These are phyloP conservation scores for Filobasidium wieringae DNA, from an alignment of 768 basidiomycete genomes.

Conservation along the genomic window DNA sequence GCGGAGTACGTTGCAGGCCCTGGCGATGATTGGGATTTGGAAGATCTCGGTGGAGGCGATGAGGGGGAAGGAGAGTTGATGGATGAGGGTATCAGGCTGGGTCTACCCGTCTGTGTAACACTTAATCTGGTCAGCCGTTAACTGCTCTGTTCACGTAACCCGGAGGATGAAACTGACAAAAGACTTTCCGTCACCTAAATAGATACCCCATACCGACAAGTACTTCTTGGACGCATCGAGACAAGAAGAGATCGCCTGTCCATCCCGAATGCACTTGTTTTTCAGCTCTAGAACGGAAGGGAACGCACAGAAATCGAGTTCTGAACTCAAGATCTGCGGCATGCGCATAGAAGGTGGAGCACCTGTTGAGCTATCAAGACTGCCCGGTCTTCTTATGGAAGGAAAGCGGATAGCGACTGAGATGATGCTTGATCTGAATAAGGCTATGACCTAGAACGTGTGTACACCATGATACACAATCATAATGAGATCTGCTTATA, in stretches of 20 bases:
- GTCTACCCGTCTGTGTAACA: conserved; percentile 30
- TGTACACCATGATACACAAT: neutral
- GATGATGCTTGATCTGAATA: conserved; percentile 12
- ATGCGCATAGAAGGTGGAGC: conserved; percentile 31
- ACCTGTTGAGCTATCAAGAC: conserved; percentile 20
- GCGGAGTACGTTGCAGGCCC: conserved; percentile 11
- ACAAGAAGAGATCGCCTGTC: conserved; percentile 36
- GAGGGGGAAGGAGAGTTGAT: conserved; percentile 24
- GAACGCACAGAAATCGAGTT: neutral
- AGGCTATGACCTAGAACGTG: conserved; percentile 1
- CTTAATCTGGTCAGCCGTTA: conserved; percentile 24
- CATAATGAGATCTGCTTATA: too few relatives aligned
- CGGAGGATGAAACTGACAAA: neutral
- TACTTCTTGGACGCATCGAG: conserved; percentile 33
- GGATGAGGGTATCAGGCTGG: conserved; percentile 7
- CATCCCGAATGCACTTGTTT: conserved; percentile 30
- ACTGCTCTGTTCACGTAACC: neutral
- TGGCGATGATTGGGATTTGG: conserved; percentile 38
- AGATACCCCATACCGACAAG: conserved; percentile 25
- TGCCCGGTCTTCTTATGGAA: conserved; percentile 24
- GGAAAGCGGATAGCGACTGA: conserved; percentile 13
- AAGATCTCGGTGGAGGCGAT: conserved; percentile 16
- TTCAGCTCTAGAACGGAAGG: conserved; percentile 12
- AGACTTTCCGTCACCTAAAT: neutral
- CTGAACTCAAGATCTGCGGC: conserved; percentile 25